Conservation (phyloP, 2,329 filamentous ascomycete genomes). For the Emericellopsis atlantica region DNA sequence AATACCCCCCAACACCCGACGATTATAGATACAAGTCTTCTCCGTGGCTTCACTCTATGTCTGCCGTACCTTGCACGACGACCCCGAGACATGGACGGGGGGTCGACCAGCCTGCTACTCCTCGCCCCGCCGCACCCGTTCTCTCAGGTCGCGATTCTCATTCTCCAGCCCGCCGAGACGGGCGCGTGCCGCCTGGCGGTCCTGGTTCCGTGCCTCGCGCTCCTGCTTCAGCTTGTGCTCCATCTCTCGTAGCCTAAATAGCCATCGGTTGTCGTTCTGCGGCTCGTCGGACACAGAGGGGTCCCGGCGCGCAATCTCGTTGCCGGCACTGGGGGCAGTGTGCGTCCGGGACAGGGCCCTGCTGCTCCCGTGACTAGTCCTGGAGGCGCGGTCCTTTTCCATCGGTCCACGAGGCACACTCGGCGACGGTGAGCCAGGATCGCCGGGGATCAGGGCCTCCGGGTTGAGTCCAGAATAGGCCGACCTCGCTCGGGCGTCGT, state of each 20-base stretch:
- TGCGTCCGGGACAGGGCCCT: conserved; percentile 9
- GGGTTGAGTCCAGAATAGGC: conserved; percentile 22
- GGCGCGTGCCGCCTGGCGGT: conserved; percentile 72
- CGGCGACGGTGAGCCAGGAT: conserved; percentile 32
- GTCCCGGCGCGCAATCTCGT: conserved; percentile 14
- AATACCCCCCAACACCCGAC: too few species aligned
- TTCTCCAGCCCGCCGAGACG: conserved; percentile 63
- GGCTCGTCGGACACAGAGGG: conserved; percentile 5
- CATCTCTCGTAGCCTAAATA: conserved; percentile 73
- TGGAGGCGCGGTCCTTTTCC: conserved; percentile 27
- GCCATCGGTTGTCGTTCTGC: conserved; percentile 59
- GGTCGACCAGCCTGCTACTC: too few species aligned
- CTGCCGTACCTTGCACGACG: too few species aligned
- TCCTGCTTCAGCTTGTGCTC: conserved; percentile 85
- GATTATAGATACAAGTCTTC: too few species aligned
- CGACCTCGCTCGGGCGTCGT: conserved; percentile 42
- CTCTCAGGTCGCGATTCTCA: conserved; percentile 59
- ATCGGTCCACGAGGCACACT: conserved; percentile 36
- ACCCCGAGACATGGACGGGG: too few species aligned
- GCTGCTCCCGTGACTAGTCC: neutral
- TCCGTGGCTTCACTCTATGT: too few species aligned
- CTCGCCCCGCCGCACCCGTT: conserved; percentile 36
- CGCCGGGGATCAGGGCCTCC: conserved; percentile 19
- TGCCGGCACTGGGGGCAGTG: conserved; percentile 10
- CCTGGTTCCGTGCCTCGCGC: conserved; percentile 71